Percentiles rank a stretch among this genome's conserved stretches.
phyloP scores from a whole-genome alignment of 2,329 filamentous ascomycete species.

The Colletotrichum theobromicola region DNA sequence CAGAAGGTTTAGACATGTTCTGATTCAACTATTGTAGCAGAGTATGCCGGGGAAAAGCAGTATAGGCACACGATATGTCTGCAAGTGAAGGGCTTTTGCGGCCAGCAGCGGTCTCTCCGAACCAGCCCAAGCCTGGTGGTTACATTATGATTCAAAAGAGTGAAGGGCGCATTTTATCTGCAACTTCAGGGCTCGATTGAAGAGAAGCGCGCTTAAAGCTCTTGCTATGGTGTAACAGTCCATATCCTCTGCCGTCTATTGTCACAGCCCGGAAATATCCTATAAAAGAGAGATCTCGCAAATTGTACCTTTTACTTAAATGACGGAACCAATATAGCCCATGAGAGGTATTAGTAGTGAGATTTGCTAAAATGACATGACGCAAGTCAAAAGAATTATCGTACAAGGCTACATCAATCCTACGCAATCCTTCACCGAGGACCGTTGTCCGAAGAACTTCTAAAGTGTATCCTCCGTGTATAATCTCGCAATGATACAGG shows the following conservation, averaged over 20 bases:
- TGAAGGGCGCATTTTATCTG: too few species aligned
- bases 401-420: fast-evolving
- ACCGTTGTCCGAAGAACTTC: fast-evolving
- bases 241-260: fast-evolving
- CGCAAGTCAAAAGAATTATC: background rate
- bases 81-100: too few species aligned
- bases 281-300: background rate
- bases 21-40: too few species aligned
- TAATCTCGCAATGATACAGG: background rate
- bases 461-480: fast-evolving
- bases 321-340: too few species aligned
- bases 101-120: too few species aligned
- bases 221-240: fast-evolving
- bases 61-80: too few species aligned
- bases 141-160: too few species aligned
- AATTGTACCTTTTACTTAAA: too few species aligned
- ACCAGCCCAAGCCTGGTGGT: too few species aligned
- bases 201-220: fast-evolving
- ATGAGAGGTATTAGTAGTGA: background rate
- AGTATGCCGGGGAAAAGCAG: too few species aligned
- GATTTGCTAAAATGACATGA: fast-evolving
- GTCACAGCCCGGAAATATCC: background rate
- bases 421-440: background rate
- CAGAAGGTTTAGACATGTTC: too few species aligned
- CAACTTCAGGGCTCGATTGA: background rate